Base-by-base conservation (phyloP, 192 early-diverging fungal species). In the Pecoramyces ruminantium region DNA sequence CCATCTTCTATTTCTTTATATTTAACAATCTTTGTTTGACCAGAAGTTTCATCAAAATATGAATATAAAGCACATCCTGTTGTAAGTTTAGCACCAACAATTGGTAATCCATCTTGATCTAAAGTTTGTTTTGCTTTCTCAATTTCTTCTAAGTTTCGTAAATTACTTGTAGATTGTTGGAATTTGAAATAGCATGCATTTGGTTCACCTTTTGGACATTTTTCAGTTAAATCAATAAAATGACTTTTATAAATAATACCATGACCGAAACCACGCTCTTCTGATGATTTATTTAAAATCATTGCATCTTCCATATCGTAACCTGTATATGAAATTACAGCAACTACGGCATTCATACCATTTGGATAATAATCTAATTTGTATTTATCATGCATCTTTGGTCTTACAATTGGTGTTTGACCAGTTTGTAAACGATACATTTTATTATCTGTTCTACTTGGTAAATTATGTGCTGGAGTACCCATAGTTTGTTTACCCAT, bases 401-500 rank as follows among this genome's bases (percentile, higher is more conserved):
- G 94, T 14, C 97, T 90, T 77, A 97, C 97, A 81, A 99, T 93
- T 13, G 97, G 97, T 14, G 95, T 95, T 87, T 99, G 97, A 30
- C 95, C 96, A 15, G 93, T 96, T 87, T 99, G 96, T 58, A 99
- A 86, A 30, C 96, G 94, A 83, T 99, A 99, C 86, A 98, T 89
- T 87, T 99, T 99, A 88, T 97, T 99, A 86, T 99, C 97, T 0
- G 96, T 97, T 83, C 97, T 93, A 85, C 93, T 89, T 39, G 90
- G 90, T 79, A 95, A 85, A 25, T 94, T 93, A 80, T 94, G 92
- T 78, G 93, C 89, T 28, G 97, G 97, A 13, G 97, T 98, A 83
- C 97, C 97, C 97, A 99, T 99, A 38, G 96, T 92, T 88, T 99
- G 97, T 84, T 99, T 99, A 83, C 96, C 96, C 97, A 99, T 99